Conservation (phyloP, 2,329 filamentous ascomycete genomes). For the Karstenula rhodostoma region DNA sequence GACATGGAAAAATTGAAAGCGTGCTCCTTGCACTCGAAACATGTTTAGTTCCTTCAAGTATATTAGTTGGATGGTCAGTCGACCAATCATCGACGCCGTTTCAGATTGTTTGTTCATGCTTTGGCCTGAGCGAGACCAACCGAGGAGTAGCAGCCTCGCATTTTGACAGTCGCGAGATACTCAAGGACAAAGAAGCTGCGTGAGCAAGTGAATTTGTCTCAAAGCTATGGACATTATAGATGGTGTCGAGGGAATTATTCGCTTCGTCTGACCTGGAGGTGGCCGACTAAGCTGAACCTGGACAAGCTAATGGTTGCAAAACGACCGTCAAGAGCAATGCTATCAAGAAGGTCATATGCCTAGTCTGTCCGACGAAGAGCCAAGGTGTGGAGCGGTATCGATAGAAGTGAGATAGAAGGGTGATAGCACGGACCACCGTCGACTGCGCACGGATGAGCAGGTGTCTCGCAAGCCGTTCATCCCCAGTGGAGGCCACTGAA, state of each 20-base stretch:
- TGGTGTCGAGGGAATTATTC: not conserved
- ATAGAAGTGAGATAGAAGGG: slow-evolving; percentile 29
- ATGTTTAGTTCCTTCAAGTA: slow-evolving; percentile 36
- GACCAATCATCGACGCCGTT: slow-evolving; percentile 16
- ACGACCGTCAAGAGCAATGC: not conserved
- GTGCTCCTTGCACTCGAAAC: slow-evolving; percentile 30
- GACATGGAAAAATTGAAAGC: not conserved
- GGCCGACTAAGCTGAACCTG: not conserved
- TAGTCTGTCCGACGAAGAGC: not conserved
- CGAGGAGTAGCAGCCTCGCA: not conserved
- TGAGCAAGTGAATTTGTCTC: not conserved
- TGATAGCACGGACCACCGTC: slow-evolving; percentile 32
- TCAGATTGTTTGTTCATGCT: slow-evolving; percentile 20
- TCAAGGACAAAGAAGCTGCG: not conserved
- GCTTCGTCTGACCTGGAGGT: not conserved
- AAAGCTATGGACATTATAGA: not conserved
- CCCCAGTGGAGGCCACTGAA: slow-evolving; percentile 32
- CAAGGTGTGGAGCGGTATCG: not conserved
- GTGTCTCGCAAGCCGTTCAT: slow-evolving; percentile 17
- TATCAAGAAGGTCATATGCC: not conserved
- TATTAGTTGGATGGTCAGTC: not conserved
- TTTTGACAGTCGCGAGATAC: not conserved
- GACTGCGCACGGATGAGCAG: slow-evolving; percentile 27
- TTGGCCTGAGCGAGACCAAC: slow-evolving; percentile 1
- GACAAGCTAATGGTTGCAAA: not conserved